Evolutionary conservation across 2,329 filamentous ascomycete genomes (phyloP).

Genomic region (Tolypocladium capitatum): DNA sequence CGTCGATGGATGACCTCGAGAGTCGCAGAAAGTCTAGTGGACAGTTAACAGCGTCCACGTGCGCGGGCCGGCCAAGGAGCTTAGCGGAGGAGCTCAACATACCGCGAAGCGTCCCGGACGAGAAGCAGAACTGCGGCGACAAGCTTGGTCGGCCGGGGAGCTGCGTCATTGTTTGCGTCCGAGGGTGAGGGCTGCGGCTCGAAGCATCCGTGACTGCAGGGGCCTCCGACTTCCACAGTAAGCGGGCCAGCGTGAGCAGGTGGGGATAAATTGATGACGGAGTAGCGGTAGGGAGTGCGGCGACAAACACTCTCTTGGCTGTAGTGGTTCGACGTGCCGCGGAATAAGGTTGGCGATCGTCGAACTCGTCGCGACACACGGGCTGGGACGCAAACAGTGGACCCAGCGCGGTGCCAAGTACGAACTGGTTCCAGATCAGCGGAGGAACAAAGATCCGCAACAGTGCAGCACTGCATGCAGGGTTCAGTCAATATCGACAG

Average conservation of each 20-base stretch:
- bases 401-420: too few species aligned
- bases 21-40: constrained; percentile 72
- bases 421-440: too few species aligned
- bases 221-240: constrained; percentile 34
- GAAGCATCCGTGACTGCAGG: constrained; percentile 22
- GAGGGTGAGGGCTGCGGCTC: constrained; percentile 13
- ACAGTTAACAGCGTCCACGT: not conserved
- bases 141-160: constrained; percentile 36
- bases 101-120: constrained; percentile 56
- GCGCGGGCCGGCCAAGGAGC: not conserved
- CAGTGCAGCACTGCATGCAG: too few species aligned
- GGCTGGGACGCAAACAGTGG: too few species aligned
- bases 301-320: not conserved
- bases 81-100: constrained; percentile 8
- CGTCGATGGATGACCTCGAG: constrained; percentile 75
- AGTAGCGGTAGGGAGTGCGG: not conserved
- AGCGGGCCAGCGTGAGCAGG: constrained; percentile 29
- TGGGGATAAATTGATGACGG: not conserved
- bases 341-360: not conserved
- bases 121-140: constrained; percentile 69
- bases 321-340: not conserved
- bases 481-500: too few species aligned
- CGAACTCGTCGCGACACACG: too few species aligned
- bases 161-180: constrained; percentile 30
- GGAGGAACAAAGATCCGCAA: not conserved